Base-by-base conservation (phyloP, 2,329 filamentous ascomycete genomes). In the Colletotrichum graminicola region DNA sequence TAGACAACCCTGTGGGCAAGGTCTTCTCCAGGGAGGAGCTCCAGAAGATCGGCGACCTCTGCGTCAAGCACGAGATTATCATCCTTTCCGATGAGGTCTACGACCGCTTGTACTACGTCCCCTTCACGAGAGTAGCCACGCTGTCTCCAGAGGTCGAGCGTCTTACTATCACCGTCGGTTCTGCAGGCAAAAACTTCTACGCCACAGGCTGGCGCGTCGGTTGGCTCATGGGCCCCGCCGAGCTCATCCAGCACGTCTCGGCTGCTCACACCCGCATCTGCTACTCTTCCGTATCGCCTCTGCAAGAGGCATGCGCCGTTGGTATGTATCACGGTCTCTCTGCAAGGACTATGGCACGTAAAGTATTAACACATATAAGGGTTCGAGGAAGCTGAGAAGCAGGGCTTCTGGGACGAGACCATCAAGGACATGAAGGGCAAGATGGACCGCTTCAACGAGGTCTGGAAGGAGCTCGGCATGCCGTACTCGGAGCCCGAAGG, bases 171-270 rank as follows among this genome's bases (percentile, higher is more conserved):
- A 98, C 96, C 0, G 96, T 99, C 39, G 96, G 96, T 26, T 97
- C 94, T 0, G 96, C 94, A 1, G 96, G 96, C 76, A 99, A 99
- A 88, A 97, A 96, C 85, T 99, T 99, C 82, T 98, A 98, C 79
- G 94, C 94, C 67, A 99, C 96, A 0, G 96, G 96, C 59, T 99
- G 96, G 96, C 91, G 96, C 69, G 95, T 98, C 5, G 89, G 96
- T 66, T 99, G 95, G 91, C 86, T 99, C 47, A 96, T 98, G 78
- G 96, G 96, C 0, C 94, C 93, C 0, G 89, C 94, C 64, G 89
- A 97, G 73, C 86, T 98, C 63, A 94, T 98, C 83, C 93, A 97
- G 79, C 93, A 97, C 79, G 95, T 97, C 43, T 90, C 93, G 14
- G 94, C 94, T 23, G 96, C 96, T 0, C 96, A 99, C 81, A 98